Evolutionary conservation across 2,329 filamentous ascomycete genomes (phyloP), one percentile per base, ranked within the genome.

Genomic region (Chrysosporium queenslandicum): DNA sequence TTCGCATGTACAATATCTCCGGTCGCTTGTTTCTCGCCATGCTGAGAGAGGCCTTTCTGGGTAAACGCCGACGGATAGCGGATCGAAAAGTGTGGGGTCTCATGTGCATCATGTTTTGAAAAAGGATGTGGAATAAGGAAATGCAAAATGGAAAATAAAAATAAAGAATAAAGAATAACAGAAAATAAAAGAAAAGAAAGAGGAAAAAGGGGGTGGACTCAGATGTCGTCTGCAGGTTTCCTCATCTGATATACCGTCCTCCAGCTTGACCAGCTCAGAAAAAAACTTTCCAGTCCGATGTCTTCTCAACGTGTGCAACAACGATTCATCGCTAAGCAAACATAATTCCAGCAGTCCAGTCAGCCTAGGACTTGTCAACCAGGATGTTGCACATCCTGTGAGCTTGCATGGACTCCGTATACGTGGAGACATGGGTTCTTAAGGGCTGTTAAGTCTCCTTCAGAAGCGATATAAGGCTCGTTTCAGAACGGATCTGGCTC

Each of bases 381-480:
- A 47, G 45, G 45, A 47, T 47, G 45, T 36, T 41, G 46, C 36
- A 40, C 25, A 40, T 49, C 34, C 37, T 42, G 29, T 16, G 9
- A 27, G 47, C 37, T 42, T 32, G 47, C 47, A 42, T 30, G 27
- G 36, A 21, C 20, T 42, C 37, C 46, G 21, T 41, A 40, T 41
- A 16, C 8, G 47, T 41, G 47, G 47, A 50, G 25, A 40, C 46
- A 29, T 30, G 47, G 47, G 47, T 32, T 16, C 4, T 34, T 40
- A 20, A 32, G 27, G 39, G 20, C 20, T 16, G 18, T 23, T 30
- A 50, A 50, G 47, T 41, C 47, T 50, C 37, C 39, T 25, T 49
- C 27, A 42, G 18, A 50, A 50, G 25, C 37, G 25, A 50, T 42
- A 21, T 50, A 50, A 50, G 47, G 37, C 47, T 41, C 37, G 47